Percentiles rank a stretch among this genome's conserved stretches.
Evolutionary conservation across 108 stramenopile species (phyloP).

Genomic region (Nitzschia sp.): DNA sequence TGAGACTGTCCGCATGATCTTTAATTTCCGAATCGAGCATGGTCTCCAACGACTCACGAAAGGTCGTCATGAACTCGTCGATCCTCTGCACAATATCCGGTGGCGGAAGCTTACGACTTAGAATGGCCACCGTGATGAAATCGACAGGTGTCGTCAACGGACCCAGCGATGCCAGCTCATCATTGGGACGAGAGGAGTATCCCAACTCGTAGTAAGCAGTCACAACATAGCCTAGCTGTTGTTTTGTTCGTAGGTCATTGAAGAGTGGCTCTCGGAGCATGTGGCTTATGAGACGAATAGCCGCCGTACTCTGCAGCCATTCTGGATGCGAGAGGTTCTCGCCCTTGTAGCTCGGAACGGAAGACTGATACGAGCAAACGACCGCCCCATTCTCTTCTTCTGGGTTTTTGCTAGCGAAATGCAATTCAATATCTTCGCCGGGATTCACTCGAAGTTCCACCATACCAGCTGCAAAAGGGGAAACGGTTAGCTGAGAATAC

Average conservation of each 20-base stretch:
- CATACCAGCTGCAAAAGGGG: constrained; percentile 20
- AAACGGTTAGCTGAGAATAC: too few relatives aligned
- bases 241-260: constrained; percentile 82
- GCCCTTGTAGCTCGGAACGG: constrained; percentile 72
- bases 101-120: constrained; percentile 74
- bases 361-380: constrained; percentile 71
- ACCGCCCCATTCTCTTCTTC: constrained; percentile 84
- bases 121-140: constrained; percentile 65
- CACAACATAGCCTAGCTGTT: constrained; percentile 82
- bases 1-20: constrained; percentile 62
- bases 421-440: constrained; percentile 71
- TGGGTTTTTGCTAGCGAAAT: constrained; percentile 75
- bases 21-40: constrained; percentile 76
- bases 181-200: constrained; percentile 37
- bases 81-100: constrained; percentile 68
- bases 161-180: constrained; percentile 5
- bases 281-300: constrained; percentile 72
- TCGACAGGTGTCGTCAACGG: constrained; percentile 64
- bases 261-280: constrained; percentile 88
- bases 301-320: constrained; percentile 62
- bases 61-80: constrained; percentile 75
- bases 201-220: constrained; percentile 70
- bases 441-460: constrained; percentile 58
- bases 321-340: constrained; percentile 56
- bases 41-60: constrained; percentile 51